Conservation (phyloP, 2,329 filamentous ascomycete genomes). For the Aspergillus pseudotamarii region DNA sequence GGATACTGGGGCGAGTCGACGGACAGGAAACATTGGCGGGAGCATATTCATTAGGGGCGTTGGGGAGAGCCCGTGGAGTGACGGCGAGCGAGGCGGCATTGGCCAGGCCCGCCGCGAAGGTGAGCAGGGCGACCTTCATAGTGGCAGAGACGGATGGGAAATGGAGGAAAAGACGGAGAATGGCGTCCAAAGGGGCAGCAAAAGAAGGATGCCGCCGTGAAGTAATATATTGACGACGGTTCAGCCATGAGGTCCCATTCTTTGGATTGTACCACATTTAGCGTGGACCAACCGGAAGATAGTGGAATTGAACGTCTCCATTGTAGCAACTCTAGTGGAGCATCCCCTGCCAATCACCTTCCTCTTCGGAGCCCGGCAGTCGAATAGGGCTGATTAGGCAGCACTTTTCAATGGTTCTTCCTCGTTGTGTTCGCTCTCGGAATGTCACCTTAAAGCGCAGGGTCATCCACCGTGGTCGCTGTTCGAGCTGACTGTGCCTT, state of each 20-base stretch:
- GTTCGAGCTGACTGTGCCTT: not conserved
- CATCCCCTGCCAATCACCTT: conserved; percentile 7
- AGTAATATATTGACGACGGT: not conserved
- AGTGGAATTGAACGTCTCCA: conserved; percentile 5
- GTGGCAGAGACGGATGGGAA: conserved; percentile 1
- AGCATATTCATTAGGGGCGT: conserved; percentile 70
- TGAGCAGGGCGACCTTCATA: conserved; percentile 16
- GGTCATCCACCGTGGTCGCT: not conserved
- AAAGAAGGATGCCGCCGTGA: not conserved
- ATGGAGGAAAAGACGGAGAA: not conserved
- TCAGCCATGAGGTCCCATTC: not conserved
- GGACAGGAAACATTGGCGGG: conserved; percentile 72
- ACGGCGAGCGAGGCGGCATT: conserved; percentile 13
- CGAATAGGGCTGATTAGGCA: conserved; percentile 13
- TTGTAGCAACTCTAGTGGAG: not conserved
- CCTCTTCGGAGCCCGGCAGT: conserved; percentile 11
- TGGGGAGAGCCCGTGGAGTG: conserved; percentile 49
- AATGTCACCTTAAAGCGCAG: not conserved
- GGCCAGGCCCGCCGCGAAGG: conserved; percentile 10
- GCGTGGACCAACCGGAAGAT: conserved; percentile 14
- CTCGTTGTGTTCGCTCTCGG: not conserved
- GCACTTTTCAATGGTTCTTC: not conserved
- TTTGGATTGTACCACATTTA: not conserved
- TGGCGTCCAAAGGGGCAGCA: not conserved
- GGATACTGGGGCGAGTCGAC: conserved; percentile 66